Conservation (phyloP, 805 yeast species). For the Cephaloascus albidus region DNA sequence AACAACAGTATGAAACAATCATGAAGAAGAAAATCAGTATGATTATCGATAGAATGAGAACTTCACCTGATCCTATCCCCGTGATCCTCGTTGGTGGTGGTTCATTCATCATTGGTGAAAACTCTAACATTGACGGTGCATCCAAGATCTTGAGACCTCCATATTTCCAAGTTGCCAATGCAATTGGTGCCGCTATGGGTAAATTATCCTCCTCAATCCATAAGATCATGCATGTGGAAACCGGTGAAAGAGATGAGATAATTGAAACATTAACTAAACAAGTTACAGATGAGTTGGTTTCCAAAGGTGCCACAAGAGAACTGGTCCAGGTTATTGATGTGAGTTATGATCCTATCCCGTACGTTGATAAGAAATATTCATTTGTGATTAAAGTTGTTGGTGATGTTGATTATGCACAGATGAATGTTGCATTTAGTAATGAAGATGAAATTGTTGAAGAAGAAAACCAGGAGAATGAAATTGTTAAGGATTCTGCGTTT, state of each 20-base stretch:
- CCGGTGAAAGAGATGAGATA: conserved; percentile 6
- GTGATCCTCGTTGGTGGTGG: conserved; percentile 42
- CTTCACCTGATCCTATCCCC: conserved; percentile 31
- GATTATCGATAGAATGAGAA: conserved; percentile 35
- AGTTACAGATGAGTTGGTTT: conserved; percentile 9
- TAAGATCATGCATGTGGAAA: conserved; percentile 6
- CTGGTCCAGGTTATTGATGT: conserved; percentile 14
- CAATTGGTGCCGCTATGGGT: conserved; percentile 41
- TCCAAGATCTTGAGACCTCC: conserved; percentile 31
- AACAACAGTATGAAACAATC: conserved; percentile 5
- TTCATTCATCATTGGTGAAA: conserved; percentile 29
- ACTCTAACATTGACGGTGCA: conserved; percentile 26
- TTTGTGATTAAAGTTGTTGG: conserved; percentile 30
- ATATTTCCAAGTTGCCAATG: conserved; percentile 35
- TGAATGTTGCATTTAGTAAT: conserved; percentile 1
- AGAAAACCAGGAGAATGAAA: conserved; percentile 2
- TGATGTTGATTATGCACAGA: conserved; percentile 28
- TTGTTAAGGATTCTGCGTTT: conserved; percentile 3
- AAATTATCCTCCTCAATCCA: conserved; percentile 25
- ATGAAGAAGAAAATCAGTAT: conserved; percentile 21
- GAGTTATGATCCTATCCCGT: conserved; percentile 18
- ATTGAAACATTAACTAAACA: conserved; percentile 9
- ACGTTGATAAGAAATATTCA: conserved; percentile 20
- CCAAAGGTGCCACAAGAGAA: conserved; percentile 15
- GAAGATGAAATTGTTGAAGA: conserved; percentile 1